phyloP scores from a whole-genome alignment of 1,284 basidiomycete species.

The Earliella scabrosa region DNA sequence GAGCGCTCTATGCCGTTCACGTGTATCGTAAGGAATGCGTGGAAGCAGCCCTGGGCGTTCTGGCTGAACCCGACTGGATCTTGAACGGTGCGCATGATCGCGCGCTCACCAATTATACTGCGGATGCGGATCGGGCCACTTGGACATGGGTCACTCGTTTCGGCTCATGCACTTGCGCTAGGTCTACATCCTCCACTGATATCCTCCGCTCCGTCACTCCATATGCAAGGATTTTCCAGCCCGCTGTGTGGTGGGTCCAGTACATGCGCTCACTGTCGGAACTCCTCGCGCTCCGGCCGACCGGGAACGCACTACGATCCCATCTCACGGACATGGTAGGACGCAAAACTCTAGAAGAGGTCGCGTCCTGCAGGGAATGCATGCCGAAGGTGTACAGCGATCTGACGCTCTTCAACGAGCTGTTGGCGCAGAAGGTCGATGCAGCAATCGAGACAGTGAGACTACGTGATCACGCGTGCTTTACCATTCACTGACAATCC shows the following conservation, averaged over 20 bases:
- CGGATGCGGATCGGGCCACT: background rate
- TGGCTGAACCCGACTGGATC: background rate
- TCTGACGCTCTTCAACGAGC: background rate
- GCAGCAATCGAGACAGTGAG: background rate
- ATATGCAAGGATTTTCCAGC: no score
- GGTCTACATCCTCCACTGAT: background rate
- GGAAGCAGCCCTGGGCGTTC: background rate
- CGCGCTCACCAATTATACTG: background rate
- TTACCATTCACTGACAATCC: background rate
- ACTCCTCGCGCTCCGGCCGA: background rate
- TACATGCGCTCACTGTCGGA: background rate
- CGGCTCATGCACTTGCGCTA: background rate
- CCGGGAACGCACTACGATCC: background rate
- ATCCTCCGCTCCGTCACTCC: background rate
- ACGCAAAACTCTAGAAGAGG: background rate
- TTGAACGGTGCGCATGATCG: background rate
- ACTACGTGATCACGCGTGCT: background rate
- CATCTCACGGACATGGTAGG: background rate
- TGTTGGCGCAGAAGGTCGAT: background rate
- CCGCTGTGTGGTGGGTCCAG: no score
- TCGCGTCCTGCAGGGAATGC: background rate
- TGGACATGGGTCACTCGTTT: background rate
- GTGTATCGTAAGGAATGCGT: background rate
- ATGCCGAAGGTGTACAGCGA: background rate
- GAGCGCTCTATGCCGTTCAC: conserved; percentile 2